phyloP scores from a whole-genome alignment of 176 grass and related monocot species.

The Rhynchospora pubera region DNA sequence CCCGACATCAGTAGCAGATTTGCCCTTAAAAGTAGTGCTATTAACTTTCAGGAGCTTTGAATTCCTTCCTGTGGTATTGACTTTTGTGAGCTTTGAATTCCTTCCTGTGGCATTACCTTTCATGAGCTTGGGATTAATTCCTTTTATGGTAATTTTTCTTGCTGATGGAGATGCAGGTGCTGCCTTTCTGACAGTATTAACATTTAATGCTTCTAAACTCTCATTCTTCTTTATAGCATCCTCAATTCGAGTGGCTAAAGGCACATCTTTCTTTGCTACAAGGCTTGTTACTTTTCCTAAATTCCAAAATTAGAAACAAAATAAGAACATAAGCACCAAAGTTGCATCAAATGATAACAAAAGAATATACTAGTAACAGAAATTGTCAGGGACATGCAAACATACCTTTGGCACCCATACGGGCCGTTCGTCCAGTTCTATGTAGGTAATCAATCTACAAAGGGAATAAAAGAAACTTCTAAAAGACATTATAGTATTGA shows the following conservation, averaged over 20 bases:
- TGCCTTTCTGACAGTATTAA: conserved; percentile 44
- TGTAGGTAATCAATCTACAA: conserved; percentile 94
- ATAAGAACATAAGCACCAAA: conserved; percentile 1
- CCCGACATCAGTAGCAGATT: conserved; percentile 27
- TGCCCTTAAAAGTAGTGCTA: conserved; percentile 37
- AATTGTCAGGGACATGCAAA: not conserved
- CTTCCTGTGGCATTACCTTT: not conserved
- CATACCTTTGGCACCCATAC: conserved; percentile 98
- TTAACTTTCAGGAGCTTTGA: conserved; percentile 27
- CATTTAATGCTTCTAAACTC: conserved; percentile 77
- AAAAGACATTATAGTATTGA: not conserved
- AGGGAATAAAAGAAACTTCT: not conserved
- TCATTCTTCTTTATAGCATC: conserved; percentile 95
- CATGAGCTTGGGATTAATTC: conserved; percentile 27
- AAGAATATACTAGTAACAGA: not conserved
- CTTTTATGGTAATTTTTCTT: conserved; percentile 24
- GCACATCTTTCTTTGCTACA: conserved; percentile 79
- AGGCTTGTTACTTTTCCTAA: conserved; percentile 94
- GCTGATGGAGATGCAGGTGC: conserved; percentile 14
- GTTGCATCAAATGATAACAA: conserved; percentile 1
- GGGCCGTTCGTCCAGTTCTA: conserved; percentile 90
- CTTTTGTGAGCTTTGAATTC: conserved; percentile 24
- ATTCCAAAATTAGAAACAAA: conserved; percentile 8
- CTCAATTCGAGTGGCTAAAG: conserved; percentile 71
- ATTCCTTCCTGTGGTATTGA: conserved; percentile 30